These are phyloP conservation scores for Alternaria solani DNA, from an alignment of 2,329 filamentous ascomycete genomes.

Conservation along the genomic window DNA sequence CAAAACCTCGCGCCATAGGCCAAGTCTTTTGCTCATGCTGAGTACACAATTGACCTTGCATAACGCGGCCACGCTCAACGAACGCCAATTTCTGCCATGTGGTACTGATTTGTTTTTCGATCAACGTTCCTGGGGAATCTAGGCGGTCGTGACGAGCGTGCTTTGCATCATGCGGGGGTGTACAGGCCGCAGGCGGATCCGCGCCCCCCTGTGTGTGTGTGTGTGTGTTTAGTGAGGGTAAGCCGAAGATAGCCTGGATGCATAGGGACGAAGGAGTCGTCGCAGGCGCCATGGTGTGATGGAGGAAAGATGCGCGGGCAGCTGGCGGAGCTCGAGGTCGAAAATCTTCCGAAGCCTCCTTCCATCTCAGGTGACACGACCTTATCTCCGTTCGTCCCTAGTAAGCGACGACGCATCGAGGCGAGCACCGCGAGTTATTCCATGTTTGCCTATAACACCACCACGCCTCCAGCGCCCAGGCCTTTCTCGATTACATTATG, in stretches of 20 bases:
- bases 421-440: neutral
- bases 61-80: conserved; percentile 18
- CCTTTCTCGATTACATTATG: neutral
- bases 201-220: neutral
- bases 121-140: conserved; percentile 22
- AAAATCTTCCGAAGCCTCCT: conserved; percentile 9
- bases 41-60: conserved; percentile 20
- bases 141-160: conserved; percentile 35
- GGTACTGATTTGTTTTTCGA: conserved; percentile 23
- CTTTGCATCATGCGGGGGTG: conserved; percentile 33
- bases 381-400: conserved; percentile 7
- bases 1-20: conserved; percentile 25
- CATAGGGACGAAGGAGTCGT: conserved; percentile 9
- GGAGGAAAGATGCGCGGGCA: conserved; percentile 18
- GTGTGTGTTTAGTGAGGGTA: conserved; percentile 21
- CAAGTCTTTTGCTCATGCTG: conserved; percentile 5
- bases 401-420: conserved; percentile 2
- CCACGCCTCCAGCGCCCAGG: conserved; percentile 7
- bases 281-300: conserved; percentile 34
- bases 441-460: conserved; percentile 1
- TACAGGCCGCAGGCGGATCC: conserved; percentile 23
- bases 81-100: conserved; percentile 21
- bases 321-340: conserved; percentile 13
- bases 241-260: conserved; percentile 44
- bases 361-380: conserved; percentile 3